Base-by-base conservation (phyloP, 1,284 basidiomycete species). In the Cryptococcus maquisensis region DNA sequence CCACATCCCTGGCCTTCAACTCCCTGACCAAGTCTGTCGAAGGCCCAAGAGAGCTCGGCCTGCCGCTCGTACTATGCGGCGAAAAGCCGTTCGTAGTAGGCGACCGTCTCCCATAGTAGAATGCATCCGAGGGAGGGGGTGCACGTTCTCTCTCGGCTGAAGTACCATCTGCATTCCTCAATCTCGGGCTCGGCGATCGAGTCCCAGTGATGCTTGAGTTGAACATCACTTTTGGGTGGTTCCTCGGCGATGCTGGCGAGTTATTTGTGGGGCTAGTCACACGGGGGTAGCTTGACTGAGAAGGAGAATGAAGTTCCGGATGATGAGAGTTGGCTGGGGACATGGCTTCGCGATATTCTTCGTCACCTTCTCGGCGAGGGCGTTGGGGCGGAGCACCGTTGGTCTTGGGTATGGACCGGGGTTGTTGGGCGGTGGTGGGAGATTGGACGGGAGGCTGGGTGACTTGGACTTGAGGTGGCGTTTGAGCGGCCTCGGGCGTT, bases 1-100 rank as follows among this genome's bases (percentile, higher is more conserved):
- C 93, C 28, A 81, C 79, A 63, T 93, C 90, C 68, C 86, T 90
- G 24, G 81, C 80, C 74, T 87, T 90, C 55, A 91, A 76, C 63
- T 91, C 88, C 37, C 84, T 81, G 47, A 89, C 77, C 55, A 90
- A 74, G 69, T 93, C 89, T 7, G 84, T 83, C 1, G 86, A 81
- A 15, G 47, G 47, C 85, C 83, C 0, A 84, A 82, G 13, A 1
- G 71, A 73, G 8, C 61, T 62, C 8, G 74, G 73, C 21, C 70
- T 67, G 41, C 56, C 55, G 48, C 72, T 61, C 18, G 23, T 10
- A 23, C 20, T 23, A 28, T 21, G 23, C 24, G 8, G 24, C 15
- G 16, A 16, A 68, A 80, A 80, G 12, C 80, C 82, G 66, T 84
- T 84, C 39, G 78, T 60, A 0, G 79, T 80, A 3, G 85, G 83